Evolutionary conservation across 805 yeast genomes (phyloP).

Genomic region (Ogataea haglerorum): DNA sequence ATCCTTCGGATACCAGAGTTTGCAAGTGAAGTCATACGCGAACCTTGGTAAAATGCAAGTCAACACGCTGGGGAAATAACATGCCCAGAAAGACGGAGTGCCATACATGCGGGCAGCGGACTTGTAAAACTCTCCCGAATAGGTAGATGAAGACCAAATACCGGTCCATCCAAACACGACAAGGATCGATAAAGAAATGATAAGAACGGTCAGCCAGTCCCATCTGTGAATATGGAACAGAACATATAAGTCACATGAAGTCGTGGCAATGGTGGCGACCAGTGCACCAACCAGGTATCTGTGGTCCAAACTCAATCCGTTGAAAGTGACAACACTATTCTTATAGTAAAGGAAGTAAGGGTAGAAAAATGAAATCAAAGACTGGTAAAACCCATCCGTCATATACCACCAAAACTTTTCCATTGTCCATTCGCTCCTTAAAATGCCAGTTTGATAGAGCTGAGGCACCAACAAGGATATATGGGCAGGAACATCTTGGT

Average conservation of each 20-base stretch:
- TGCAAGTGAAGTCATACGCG: slow-evolving; percentile 52
- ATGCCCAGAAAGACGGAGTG: slow-evolving; percentile 62
- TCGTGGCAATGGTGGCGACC: slow-evolving; percentile 63
- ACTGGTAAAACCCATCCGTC: slow-evolving; percentile 76
- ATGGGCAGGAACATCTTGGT: slow-evolving; percentile 72
- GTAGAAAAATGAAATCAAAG: slow-evolving; percentile 67
- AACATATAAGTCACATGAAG: slow-evolving; percentile 65
- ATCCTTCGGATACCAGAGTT: slow-evolving; percentile 58
- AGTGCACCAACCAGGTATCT: slow-evolving; percentile 69
- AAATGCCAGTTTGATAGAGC: slow-evolving; percentile 67
- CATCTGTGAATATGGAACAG: slow-evolving; percentile 69
- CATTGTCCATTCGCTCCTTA: slow-evolving; percentile 68
- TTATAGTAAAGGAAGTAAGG: slow-evolving; percentile 55
- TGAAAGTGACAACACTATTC: slow-evolving; percentile 40
- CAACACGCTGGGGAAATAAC: slow-evolving; percentile 59
- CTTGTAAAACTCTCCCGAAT: slow-evolving; percentile 60
- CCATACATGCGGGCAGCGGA: slow-evolving; percentile 66
- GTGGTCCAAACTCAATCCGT: slow-evolving; percentile 58
- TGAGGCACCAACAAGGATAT: slow-evolving; percentile 73
- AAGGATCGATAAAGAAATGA: slow-evolving; percentile 55
- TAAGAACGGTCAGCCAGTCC: slow-evolving; percentile 70
- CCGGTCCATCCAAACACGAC: slow-evolving; percentile 76
- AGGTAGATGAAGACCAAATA: slow-evolving; percentile 58
- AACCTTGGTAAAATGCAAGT: slow-evolving; percentile 67
- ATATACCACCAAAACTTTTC: slow-evolving; percentile 68